Evolutionary conservation across 805 yeast species (phyloP).

Genomic region (Saturnispora sanitii): DNA sequence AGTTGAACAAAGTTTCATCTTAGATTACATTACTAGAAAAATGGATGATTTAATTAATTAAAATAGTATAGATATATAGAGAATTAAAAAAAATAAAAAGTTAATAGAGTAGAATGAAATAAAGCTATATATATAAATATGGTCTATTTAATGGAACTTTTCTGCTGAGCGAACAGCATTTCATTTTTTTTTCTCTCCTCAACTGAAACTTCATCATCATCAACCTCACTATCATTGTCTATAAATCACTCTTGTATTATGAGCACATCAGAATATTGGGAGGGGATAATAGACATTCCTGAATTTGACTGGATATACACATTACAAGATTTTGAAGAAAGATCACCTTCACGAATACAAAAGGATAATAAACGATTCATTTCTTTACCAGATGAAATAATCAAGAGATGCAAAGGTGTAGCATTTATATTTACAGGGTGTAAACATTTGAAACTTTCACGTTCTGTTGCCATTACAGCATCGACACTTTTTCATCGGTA

Average conservation of each 20-base stretch:
- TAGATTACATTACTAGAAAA: slow-evolving; percentile 77
- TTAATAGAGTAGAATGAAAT: too few species aligned
- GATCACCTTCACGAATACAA: slow-evolving; percentile 29
- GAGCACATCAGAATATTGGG: too few species aligned
- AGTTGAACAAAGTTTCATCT: slow-evolving; percentile 72
- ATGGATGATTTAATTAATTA: slow-evolving; percentile 39
- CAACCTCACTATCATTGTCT: too few species aligned
- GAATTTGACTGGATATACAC: slow-evolving; percentile 22
- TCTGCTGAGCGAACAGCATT: not conserved
- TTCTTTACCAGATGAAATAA: slow-evolving; percentile 30
- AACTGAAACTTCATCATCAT: too few species aligned
- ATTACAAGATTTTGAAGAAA: slow-evolving; percentile 17
- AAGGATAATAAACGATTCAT: slow-evolving; percentile 21
- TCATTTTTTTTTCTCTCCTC: too few species aligned
- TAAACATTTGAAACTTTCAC: slow-evolving; percentile 34
- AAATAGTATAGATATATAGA: not conserved
- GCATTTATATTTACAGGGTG: slow-evolving; percentile 37
- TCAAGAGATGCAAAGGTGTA: slow-evolving; percentile 38
- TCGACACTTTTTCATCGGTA: slow-evolving; percentile 41
- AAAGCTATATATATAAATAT: too few species aligned
- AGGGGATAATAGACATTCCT: slow-evolving; percentile 22
- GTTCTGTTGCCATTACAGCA: slow-evolving; percentile 40
- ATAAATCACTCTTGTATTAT: too few species aligned
- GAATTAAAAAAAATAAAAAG: not conserved
- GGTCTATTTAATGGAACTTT: slow-evolving; percentile 7